Evolutionary conservation across 371 early-diverging fungal species (phyloP).

Genomic region (Mucor plumbeus): DNA sequence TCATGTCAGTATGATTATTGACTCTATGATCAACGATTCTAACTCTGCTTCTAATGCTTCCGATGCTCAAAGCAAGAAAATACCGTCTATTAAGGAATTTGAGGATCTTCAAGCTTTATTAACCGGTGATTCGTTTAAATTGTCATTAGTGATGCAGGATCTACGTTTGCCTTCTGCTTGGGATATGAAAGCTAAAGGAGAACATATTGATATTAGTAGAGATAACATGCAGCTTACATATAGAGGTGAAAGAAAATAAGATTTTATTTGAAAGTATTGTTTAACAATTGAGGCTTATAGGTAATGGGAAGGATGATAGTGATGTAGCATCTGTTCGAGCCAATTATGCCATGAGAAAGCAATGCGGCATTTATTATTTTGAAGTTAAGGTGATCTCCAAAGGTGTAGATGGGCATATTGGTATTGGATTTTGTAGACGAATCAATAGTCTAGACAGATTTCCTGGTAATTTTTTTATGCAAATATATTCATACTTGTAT

Average conservation of each 20-base stretch:
- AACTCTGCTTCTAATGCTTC: background rate
- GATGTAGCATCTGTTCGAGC: conserved; percentile 86
- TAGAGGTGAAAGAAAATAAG: conserved; percentile 36
- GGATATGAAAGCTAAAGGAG: conserved; percentile 65
- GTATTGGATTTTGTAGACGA: conserved; percentile 82
- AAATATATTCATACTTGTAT: background rate
- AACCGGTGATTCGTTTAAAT: conserved; percentile 8
- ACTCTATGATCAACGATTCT: background rate
- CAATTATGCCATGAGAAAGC: conserved; percentile 81
- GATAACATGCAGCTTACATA: conserved; percentile 63
- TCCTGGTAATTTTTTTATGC: conserved; percentile 55
- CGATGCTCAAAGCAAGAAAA: background rate
- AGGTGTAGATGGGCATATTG: conserved; percentile 93
- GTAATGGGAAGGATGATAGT: conserved; percentile 75
- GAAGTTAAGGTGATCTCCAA: conserved; percentile 86
- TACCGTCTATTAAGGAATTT: conserved; percentile 14
- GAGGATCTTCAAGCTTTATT: conserved; percentile 14
- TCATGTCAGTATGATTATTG: background rate
- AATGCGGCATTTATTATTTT: conserved; percentile 91
- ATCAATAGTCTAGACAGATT: conserved; percentile 62
- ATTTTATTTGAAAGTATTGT: conserved; percentile 10
- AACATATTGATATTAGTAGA: conserved; percentile 55
- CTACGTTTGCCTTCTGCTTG: conserved; percentile 63
- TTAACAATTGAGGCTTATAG: conserved; percentile 38
- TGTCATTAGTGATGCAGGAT: conserved; percentile 31